phyloP scores from a whole-genome alignment of 1,284 basidiomycete species.

The Wolfiporia cocos region DNA sequence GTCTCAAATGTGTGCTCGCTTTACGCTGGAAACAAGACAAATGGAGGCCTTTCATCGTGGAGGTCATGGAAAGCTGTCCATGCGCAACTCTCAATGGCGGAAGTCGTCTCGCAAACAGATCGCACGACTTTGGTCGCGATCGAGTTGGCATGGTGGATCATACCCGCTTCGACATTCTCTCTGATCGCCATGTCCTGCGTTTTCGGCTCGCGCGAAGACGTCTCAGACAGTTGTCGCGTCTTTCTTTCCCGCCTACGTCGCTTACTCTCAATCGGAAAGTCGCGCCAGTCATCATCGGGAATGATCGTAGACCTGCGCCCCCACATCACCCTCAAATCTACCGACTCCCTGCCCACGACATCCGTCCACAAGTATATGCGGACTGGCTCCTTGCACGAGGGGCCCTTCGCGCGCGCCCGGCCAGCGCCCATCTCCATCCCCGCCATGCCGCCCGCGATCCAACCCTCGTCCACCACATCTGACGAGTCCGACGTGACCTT shows the following conservation, averaged over 20 bases:
- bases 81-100: conserved; percentile 21
- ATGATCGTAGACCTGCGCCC: conserved; percentile 2
- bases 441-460: conserved; percentile 2
- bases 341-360: conserved; percentile 14
- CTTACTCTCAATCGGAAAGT: no score
- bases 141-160: conserved; percentile 35
- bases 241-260: conserved; percentile 8
- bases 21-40: conserved; percentile 27
- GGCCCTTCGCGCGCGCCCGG: conserved; percentile 19
- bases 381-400: conserved; percentile 43
- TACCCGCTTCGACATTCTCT: conserved; percentile 31
- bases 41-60: conserved; percentile 29
- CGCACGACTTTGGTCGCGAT: conserved; percentile 12
- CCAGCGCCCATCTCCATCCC: conserved; percentile 17
- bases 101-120: conserved; percentile 17
- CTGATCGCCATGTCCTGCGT: conserved; percentile 26
- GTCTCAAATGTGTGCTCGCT: conserved; percentile 34
- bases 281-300: conserved; percentile 10
- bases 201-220: conserved; percentile 20
- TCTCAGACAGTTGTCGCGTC: conserved; percentile 16
- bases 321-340: conserved; percentile 1
- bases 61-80: conserved; percentile 31
- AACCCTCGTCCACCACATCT: conserved; percentile 21
- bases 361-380: conserved; percentile 41
- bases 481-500: conserved; percentile 38